phyloP scores from a whole-genome alignment of 306 rosid species.

The Corylus heterophylla region DNA sequence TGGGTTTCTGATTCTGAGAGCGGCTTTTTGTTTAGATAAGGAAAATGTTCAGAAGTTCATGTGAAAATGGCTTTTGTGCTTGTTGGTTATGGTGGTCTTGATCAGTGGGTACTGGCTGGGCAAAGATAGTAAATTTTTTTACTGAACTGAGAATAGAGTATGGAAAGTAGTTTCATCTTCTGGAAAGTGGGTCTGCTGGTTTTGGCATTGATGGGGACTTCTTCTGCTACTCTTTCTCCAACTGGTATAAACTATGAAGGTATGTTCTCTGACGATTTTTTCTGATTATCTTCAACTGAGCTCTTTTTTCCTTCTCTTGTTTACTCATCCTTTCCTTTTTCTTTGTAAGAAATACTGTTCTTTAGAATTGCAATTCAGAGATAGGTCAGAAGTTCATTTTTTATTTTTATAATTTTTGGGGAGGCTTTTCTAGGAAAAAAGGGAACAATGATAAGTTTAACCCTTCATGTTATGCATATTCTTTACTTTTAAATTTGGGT shows the following conservation, averaged over 20 bases:
- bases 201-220: conserved; percentile 50
- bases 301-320: not conserved
- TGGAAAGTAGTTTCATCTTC: conserved; percentile 46
- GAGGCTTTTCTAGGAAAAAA: not conserved
- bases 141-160: conserved; percentile 31
- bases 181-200: conserved; percentile 55
- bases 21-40: conserved; percentile 39
- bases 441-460: not conserved
- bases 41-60: conserved; percentile 36
- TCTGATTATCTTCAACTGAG: not conserved
- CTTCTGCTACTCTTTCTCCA: conserved; percentile 91
- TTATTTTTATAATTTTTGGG: not conserved
- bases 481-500: not conserved
- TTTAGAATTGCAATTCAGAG: conserved; percentile 2
- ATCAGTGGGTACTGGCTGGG: conserved; percentile 35
- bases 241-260: conserved; percentile 97
- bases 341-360: not conserved
- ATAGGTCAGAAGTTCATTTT: not conserved
- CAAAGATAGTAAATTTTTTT: conserved; percentile 22
- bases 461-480: not conserved
- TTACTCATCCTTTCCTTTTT: not conserved
- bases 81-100: conserved; percentile 44
- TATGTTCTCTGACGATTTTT: conserved; percentile 25
- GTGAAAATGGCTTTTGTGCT: conserved; percentile 42
- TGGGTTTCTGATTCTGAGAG: conserved; percentile 46